Evolutionary conservation across 2,329 filamentous ascomycete species (phyloP).

Genomic region (Aspergillus puulaauensis): DNA sequence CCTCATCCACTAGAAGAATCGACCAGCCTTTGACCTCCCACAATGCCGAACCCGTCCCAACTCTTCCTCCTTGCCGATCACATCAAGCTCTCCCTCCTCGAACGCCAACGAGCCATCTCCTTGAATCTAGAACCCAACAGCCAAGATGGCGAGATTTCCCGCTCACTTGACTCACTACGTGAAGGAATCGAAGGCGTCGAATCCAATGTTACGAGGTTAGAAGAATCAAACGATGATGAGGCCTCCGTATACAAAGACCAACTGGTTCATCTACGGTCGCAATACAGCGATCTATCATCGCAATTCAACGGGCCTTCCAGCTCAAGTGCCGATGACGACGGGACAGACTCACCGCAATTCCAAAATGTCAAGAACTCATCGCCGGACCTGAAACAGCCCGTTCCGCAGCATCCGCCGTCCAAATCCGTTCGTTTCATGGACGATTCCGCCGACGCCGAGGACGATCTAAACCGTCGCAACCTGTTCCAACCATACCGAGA

Average conservation of each 20-base stretch:
- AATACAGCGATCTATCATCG: constrained; percentile 72
- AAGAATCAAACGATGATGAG: constrained; percentile 53
- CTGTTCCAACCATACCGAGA: constrained; percentile 63
- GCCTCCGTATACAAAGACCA: constrained; percentile 61
- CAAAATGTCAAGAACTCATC: constrained; percentile 54
- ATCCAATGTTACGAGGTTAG: constrained; percentile 62
- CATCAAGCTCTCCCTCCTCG: constrained; percentile 91
- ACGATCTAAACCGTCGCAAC: constrained; percentile 54
- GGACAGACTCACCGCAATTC: constrained; percentile 52
- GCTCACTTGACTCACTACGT: constrained; percentile 81
- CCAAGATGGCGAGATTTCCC: constrained; percentile 84
- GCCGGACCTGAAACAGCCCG: constrained; percentile 44
- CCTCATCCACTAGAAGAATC: constrained; percentile 19
- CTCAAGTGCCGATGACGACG: constrained; percentile 16
- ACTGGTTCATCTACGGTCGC: constrained; percentile 66
- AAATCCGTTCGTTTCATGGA: constrained; percentile 85
- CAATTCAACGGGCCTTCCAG: constrained; percentile 68
- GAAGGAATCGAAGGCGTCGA: constrained; percentile 74
- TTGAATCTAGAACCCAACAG: constrained; percentile 75
- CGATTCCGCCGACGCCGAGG: constrained; percentile 56
- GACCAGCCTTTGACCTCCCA: constrained; percentile 16
- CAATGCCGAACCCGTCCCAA: constrained; percentile 62
- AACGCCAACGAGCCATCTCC: constrained; percentile 81
- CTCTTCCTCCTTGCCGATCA: constrained; percentile 93
- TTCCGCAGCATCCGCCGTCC: constrained; percentile 46